A percentile compares a stretch with the other conserved stretches of the same genome.
phyloP scores from a whole-genome alignment of 2,329 filamentous ascomycete species.

The Trichoderma cornu-damae region DNA sequence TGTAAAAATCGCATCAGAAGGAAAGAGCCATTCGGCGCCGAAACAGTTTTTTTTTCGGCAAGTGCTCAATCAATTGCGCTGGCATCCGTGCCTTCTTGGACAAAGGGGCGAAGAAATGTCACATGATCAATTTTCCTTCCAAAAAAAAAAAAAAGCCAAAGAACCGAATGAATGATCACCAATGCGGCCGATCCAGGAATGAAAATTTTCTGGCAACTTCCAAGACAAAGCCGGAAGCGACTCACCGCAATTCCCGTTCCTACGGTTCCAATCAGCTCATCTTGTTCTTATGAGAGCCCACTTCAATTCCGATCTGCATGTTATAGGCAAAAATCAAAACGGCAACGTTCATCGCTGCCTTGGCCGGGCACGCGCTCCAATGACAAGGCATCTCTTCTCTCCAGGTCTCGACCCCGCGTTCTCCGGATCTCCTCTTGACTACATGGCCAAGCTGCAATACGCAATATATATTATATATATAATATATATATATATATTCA shows the following conservation, averaged over 20 bases:
- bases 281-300: not conserved
- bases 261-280: not conserved
- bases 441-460: too few species aligned
- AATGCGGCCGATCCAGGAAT: not conserved
- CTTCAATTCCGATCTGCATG: not conserved
- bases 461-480: too few species aligned
- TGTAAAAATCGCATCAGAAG: not conserved
- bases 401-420: constrained; percentile 3
- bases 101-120: too few species aligned
- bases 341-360: not conserved
- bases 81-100: too few species aligned
- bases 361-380: constrained; percentile 6
- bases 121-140: not conserved
- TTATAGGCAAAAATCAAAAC: constrained; percentile 8
- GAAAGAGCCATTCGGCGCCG: not conserved
- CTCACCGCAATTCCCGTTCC: not conserved
- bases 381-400: not conserved
- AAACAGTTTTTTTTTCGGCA: not conserved
- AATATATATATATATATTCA: not conserved
- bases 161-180: too few species aligned
- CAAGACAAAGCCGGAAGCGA: not conserved
- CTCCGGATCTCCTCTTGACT: not conserved
- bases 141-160: not conserved
- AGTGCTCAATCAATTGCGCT: too few species aligned
- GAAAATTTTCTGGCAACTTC: not conserved